Percentiles rank a stretch among this genome's conserved stretches.
phyloP scores from a whole-genome alignment of 1,284 basidiomycete species.

The Stereum hirsutum region DNA sequence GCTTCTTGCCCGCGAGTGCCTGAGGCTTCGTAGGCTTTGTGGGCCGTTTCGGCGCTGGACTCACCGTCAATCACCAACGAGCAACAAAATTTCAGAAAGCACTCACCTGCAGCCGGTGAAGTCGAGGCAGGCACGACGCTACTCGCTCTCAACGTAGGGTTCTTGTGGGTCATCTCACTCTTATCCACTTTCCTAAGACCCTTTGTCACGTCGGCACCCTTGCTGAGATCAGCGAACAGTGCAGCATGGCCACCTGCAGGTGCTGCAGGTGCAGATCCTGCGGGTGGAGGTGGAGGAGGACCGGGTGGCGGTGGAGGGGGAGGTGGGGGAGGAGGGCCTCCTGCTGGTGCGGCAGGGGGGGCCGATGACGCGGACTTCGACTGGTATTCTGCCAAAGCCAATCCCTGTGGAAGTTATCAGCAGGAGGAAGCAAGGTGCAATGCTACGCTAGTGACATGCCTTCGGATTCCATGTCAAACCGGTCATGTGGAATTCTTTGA shows the following conservation, averaged over 20 bases:
- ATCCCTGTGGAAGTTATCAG: slow-evolving; percentile 38
- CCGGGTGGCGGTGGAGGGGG: slow-evolving; percentile 47
- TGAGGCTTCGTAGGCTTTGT: slow-evolving; percentile 77
- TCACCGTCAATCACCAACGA: neutral
- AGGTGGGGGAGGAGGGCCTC: slow-evolving; percentile 37
- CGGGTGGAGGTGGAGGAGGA: slow-evolving; percentile 24
- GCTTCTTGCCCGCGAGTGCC: slow-evolving; percentile 80
- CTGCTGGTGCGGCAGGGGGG: slow-evolving; percentile 23
- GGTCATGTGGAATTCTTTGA: slow-evolving; percentile 82
- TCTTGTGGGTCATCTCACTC: slow-evolving; percentile 99
- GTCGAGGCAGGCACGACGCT: slow-evolving; percentile 46
- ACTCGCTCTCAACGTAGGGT: slow-evolving; percentile 73
- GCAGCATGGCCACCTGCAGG: slow-evolving; percentile 62
- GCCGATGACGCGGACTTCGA: slow-evolving; percentile 22
- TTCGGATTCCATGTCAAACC: slow-evolving; percentile 88
- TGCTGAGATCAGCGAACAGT: slow-evolving; percentile 91
- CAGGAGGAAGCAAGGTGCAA: neutral
- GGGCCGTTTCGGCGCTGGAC: slow-evolving; percentile 49
- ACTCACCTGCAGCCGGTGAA: slow-evolving; percentile 12
- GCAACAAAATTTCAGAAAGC: neutral
- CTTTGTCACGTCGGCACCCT: slow-evolving; percentile 86
- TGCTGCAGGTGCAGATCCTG: slow-evolving; percentile 29
- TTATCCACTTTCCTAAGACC: slow-evolving; percentile 90
- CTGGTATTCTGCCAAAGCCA: slow-evolving; percentile 49
- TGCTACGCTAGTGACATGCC: slow-evolving; percentile 28